phyloP scores from a whole-genome alignment of 495 filamentous ascomycete species.

The Penicillium bovifimosum region DNA sequence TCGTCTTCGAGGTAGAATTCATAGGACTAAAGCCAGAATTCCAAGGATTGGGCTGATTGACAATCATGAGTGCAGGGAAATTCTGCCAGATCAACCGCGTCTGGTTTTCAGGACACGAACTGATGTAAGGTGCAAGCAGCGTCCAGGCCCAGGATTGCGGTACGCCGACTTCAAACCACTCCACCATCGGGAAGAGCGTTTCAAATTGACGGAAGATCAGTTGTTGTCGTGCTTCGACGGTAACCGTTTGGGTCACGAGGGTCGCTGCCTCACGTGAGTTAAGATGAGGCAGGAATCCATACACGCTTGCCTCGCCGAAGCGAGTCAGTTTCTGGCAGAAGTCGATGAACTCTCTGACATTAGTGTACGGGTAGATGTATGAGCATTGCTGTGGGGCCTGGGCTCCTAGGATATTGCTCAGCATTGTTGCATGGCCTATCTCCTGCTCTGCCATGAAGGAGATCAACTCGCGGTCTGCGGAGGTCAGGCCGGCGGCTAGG shows the following conservation, averaged over 20 bases:
- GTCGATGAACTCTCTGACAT: slow-evolving; percentile 74
- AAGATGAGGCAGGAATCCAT: slow-evolving; percentile 77
- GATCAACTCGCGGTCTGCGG: slow-evolving; percentile 66
- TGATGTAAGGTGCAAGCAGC: slow-evolving; percentile 78
- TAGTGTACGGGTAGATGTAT: slow-evolving; percentile 78
- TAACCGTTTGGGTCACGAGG: slow-evolving; percentile 69
- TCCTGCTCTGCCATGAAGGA: slow-evolving; percentile 86
- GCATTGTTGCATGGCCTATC: slow-evolving; percentile 69
- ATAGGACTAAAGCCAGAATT: slow-evolving; percentile 21
- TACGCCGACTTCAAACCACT: slow-evolving; percentile 76
- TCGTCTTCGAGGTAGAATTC: slow-evolving; percentile 7
- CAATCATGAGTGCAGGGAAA: slow-evolving; percentile 68
- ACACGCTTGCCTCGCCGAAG: slow-evolving; percentile 76
- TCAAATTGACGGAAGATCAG: slow-evolving; percentile 83
- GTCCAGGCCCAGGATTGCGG: slow-evolving; percentile 89
- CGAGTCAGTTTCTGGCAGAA: slow-evolving; percentile 84
- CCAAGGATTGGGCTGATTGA: slow-evolving; percentile 72
- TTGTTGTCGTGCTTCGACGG: slow-evolving; percentile 83
- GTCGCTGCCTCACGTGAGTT: slow-evolving; percentile 69
- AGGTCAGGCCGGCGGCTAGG: slow-evolving; percentile 56
- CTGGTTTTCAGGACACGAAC: slow-evolving; percentile 65
- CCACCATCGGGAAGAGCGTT: slow-evolving; percentile 79
- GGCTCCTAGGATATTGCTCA: slow-evolving; percentile 74
- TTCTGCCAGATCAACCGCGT: slow-evolving; percentile 85
- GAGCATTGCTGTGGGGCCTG: slow-evolving; percentile 65